Percentiles rank a stretch among this genome's conserved stretches.
These are phyloP conservation scores for Ceratocystis huliohia DNA, from an alignment of 2,329 filamentous ascomycete genomes.

Conservation along the genomic window DNA sequence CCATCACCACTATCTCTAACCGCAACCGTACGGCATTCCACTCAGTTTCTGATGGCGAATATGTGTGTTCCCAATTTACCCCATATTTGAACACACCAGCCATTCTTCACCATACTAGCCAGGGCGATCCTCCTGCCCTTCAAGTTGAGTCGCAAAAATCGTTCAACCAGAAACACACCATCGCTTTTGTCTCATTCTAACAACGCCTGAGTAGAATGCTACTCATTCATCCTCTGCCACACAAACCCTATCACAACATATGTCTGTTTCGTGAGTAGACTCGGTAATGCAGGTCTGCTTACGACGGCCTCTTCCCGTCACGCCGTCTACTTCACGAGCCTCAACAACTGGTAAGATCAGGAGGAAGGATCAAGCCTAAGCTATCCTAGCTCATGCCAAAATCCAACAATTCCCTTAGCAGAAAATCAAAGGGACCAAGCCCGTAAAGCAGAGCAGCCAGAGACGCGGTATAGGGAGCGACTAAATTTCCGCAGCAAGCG, in stretches of 20 bases:
- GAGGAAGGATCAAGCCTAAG: neutral
- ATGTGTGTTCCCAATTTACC: too few relatives aligned
- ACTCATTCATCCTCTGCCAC: neutral
- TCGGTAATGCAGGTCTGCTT: neutral
- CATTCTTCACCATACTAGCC: too few relatives aligned
- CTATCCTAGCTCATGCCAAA: neutral
- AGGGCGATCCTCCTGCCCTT: too few relatives aligned
- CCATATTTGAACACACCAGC: too few relatives aligned
- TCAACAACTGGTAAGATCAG: neutral
- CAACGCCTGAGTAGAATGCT: neutral
- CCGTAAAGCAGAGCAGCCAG: neutral
- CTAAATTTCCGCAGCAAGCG: neutral
- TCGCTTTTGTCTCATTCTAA: neutral
- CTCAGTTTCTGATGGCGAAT: too few relatives aligned
- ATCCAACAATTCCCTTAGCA: neutral
- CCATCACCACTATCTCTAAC: too few relatives aligned
- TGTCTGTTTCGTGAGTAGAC: neutral
- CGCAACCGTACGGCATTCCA: too few relatives aligned
- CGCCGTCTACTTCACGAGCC: neutral
- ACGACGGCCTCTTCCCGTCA: neutral
- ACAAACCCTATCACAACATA: neutral
- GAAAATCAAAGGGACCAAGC: neutral
- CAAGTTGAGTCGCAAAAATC: neutral
- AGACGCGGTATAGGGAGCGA: neutral
- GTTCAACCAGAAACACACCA: neutral